Evolutionary conservation across 2,329 filamentous ascomycete genomes (phyloP), one percentile per base, ranked within the genome.

Genomic region (Ustulina deusta): DNA sequence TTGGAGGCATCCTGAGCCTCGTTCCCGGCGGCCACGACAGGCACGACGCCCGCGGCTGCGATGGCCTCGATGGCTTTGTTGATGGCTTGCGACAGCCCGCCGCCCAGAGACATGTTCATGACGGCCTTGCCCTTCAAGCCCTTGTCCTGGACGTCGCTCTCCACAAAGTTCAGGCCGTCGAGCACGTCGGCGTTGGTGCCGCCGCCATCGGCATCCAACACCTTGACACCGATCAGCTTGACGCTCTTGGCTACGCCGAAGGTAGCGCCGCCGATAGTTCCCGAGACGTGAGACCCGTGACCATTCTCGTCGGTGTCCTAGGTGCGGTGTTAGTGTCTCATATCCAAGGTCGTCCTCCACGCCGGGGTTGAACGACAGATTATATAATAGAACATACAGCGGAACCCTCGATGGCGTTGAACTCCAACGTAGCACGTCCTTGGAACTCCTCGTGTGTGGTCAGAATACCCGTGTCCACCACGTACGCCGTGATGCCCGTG

Each of bases 391-490:
- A 29, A 82, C 83, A 72, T 81, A 85, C 81, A 44, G 78, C 75
- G 59, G 72, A 71, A 15, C 74, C 71, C 78, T 85, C 80, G 57
- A 87, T 78, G 65, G 86, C 85, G 79, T 88, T 88, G 73, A 81
- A 84, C 20, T 78, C 86, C 66, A 84, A 83, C 10, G 76, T 81
- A 20, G 87, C 88, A 65, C 87, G 85, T 56, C 84, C 86, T 76
- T 84, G 81, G 71, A 86, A 89, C 75, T 89, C 84, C 49, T 76
- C 73, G 78, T 92, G 90, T 6, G 82, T 81, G 42, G 80, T 79
- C 62, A 80, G 80, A 75, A 91, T 87, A 71, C 90, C 90, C 6
- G 89, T 91, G 78, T 92, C 90, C 46, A 92, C 85, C 27, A 92
- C 79, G 76, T 88, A 92, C 32, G 84, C 85, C 25, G 86, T 89